phyloP scores from a whole-genome alignment of 345 rosid genomes.

The Aquilaria sinensis region DNA sequence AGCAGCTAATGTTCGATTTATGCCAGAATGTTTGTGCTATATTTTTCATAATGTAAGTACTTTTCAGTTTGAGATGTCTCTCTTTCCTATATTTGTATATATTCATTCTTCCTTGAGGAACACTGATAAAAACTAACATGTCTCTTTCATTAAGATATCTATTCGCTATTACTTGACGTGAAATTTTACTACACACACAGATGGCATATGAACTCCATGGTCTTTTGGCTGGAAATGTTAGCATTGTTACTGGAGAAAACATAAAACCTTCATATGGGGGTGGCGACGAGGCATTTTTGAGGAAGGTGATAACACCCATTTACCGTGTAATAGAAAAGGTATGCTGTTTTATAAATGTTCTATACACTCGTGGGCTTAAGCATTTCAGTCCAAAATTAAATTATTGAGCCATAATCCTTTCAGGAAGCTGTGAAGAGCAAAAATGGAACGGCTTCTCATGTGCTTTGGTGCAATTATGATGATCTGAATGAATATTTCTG shows the following conservation, averaged over 20 bases:
- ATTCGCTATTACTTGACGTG: slow-evolving; percentile 1
- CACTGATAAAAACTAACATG: background rate
- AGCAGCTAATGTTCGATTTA: slow-evolving; percentile 92
- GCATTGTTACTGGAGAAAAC: slow-evolving; percentile 97
- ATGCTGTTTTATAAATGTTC: slow-evolving; percentile 12
- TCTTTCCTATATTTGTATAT: slow-evolving; percentile 4
- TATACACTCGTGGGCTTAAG: slow-evolving; percentile 6
- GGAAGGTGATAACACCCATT: slow-evolving; percentile 87
- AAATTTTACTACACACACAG: slow-evolving; percentile 30
- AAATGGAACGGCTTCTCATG: slow-evolving; percentile 74
- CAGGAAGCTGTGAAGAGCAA: slow-evolving; percentile 84
- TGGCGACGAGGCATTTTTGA: slow-evolving; percentile 89
- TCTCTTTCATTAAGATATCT: slow-evolving; percentile 5
- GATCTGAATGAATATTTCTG: slow-evolving; percentile 98
- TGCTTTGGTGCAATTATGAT: slow-evolving; percentile 96
- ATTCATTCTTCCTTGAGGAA: slow-evolving; percentile 1
- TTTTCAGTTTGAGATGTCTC: slow-evolving; percentile 3
- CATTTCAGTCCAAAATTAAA: slow-evolving; percentile 18
- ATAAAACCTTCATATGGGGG: slow-evolving; percentile 98
- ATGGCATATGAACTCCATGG: slow-evolving; percentile 99
- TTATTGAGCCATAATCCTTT: slow-evolving; percentile 14
- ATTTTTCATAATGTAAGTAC: slow-evolving; percentile 88
- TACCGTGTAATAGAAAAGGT: slow-evolving; percentile 82
- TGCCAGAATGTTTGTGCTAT: slow-evolving; percentile 94
- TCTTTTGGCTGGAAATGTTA: slow-evolving; percentile 93